Percentiles rank a stretch among this genome's conserved stretches.
Evolutionary conservation across 2,329 filamentous ascomycete genomes (phyloP).

Genomic region (Iodosphaeria phyllophila): DNA sequence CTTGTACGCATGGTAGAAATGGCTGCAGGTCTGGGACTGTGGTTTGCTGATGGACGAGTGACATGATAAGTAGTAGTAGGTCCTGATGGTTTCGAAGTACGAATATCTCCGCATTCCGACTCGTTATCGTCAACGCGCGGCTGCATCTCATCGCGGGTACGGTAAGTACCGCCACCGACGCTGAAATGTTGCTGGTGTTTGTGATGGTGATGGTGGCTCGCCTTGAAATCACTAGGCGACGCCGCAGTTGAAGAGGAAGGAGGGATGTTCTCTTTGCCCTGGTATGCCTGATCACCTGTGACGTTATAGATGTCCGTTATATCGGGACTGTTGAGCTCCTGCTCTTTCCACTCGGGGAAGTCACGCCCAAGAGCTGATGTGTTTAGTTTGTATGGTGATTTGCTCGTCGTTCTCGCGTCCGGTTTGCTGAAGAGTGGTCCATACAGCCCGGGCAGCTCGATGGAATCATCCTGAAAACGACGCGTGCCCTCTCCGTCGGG

Average conservation of each 20-base stretch:
- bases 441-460: constrained; percentile 8
- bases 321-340: constrained; percentile 5
- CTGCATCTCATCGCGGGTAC: constrained; percentile 27
- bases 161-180: not conserved
- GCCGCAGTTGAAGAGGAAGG: constrained; percentile 15
- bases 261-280: constrained; percentile 26
- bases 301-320: constrained; percentile 16
- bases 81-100: constrained; percentile 1
- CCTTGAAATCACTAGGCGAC: constrained; percentile 23
- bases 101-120: constrained; percentile 18
- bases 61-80: constrained; percentile 15
- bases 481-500: constrained; percentile 35
- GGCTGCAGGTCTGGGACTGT: too few species aligned
- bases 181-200: too few species aligned
- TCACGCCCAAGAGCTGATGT: constrained; percentile 21
- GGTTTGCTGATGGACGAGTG: too few species aligned
- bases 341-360: constrained; percentile 29
- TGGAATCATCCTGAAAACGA: constrained; percentile 27
- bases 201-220: constrained; percentile 14
- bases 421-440: constrained; percentile 4
- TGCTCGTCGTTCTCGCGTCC: too few species aligned
- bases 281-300: constrained; percentile 8
- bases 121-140: constrained; percentile 33
- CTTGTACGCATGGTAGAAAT: too few species aligned
- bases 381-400: constrained; percentile 13